Percentiles rank a stretch among this genome's conserved stretches.
phyloP scores from a whole-genome alignment of 192 early-diverging fungal species.

The Mortierella antarctica region DNA sequence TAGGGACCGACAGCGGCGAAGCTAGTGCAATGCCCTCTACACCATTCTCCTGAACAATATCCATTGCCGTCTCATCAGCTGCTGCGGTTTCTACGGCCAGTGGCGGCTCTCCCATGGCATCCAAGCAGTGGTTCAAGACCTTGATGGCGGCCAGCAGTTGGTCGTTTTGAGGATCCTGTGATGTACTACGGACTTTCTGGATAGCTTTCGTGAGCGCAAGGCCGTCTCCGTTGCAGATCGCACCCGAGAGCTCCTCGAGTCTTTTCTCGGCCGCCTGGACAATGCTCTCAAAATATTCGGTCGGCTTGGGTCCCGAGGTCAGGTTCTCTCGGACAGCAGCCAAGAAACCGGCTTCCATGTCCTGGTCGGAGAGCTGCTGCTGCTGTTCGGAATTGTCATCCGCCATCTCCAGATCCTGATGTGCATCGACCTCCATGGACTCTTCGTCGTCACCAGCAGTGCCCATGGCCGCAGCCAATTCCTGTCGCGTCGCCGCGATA shows the following conservation, averaged over 20 bases:
- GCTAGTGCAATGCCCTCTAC: neutral
- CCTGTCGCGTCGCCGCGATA: conserved; percentile 38
- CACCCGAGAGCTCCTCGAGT: conserved; percentile 14
- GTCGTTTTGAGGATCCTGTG: neutral
- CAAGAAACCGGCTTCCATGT: neutral
- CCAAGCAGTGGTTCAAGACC: conserved; percentile 20
- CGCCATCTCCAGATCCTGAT: conserved; percentile 25
- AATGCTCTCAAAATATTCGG: conserved; percentile 21
- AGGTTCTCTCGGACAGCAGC: neutral
- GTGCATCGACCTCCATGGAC: conserved; percentile 23
- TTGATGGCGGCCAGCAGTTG: conserved; percentile 1
- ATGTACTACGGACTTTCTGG: neutral
- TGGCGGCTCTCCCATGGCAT: conserved; percentile 25
- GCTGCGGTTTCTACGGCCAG: neutral
- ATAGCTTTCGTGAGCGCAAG: conserved; percentile 23
- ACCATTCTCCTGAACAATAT: neutral
- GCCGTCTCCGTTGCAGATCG: conserved; percentile 17
- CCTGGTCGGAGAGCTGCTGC: neutral
- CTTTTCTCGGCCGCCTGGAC: conserved; percentile 21
- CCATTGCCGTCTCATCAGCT: neutral
- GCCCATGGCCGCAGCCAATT: neutral
- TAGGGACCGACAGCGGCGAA: conserved; percentile 2
- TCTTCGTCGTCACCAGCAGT: conserved; percentile 1
- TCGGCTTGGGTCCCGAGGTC: conserved; percentile 6
- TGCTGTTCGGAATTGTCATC: conserved; percentile 13